These are phyloP conservation scores for Cordyceps militaris DNA, from an alignment of 2,329 filamentous ascomycete genomes.

Conservation along the genomic window DNA sequence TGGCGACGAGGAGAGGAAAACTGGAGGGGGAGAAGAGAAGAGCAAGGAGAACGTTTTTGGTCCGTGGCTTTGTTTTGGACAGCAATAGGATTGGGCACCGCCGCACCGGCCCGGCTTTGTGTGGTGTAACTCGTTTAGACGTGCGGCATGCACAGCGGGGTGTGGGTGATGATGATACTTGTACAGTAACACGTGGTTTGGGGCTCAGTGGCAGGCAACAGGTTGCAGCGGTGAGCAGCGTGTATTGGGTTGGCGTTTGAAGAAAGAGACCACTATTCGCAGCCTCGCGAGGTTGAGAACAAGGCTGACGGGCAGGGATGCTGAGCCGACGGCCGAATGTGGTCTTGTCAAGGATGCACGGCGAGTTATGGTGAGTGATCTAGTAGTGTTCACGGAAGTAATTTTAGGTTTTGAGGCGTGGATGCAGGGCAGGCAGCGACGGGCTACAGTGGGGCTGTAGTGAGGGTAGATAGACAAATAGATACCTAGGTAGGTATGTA, in stretches of 20 bases:
- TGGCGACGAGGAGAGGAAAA: conserved; percentile 15
- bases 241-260: background rate
- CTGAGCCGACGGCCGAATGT: background rate
- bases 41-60: background rate
- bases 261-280: background rate
- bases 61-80: background rate
- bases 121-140: background rate
- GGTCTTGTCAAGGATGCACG: background rate
- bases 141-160: background rate
- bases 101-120: background rate
- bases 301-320: conserved; percentile 9
- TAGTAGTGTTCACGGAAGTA: background rate
- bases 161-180: background rate
- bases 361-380: background rate
- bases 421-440: background rate
- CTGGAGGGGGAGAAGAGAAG: background rate
- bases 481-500: no score
- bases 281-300: background rate
- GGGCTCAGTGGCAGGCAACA: background rate
- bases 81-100: background rate
- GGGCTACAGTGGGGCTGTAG: background rate
- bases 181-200: background rate
- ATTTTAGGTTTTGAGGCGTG: background rate
- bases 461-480: no score
- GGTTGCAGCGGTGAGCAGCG: background rate